Percentiles rank a stretch among this genome's conserved stretches.
These are phyloP conservation scores for Notholithocarpus densiflorus DNA, from an alignment of 306 rosid genomes.

Conservation along the genomic window DNA sequence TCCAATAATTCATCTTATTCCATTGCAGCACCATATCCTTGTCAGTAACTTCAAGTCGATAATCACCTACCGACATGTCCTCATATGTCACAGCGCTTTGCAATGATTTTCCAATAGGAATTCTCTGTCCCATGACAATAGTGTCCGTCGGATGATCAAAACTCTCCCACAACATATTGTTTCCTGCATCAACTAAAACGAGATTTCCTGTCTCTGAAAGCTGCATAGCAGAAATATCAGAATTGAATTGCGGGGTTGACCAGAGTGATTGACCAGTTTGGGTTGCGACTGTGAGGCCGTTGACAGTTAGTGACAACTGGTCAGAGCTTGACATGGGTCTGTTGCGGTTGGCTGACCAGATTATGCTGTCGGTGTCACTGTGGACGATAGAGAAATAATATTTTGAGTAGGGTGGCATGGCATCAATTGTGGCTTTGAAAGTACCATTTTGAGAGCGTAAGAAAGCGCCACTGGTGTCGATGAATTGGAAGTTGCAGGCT, in stretches of 20 bases:
- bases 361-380: slow-evolving; percentile 49
- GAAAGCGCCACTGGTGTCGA: slow-evolving; percentile 58
- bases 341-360: slow-evolving; percentile 77
- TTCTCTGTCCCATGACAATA: slow-evolving; percentile 60
- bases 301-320: slow-evolving; percentile 34
- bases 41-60: slow-evolving; percentile 28
- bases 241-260: slow-evolving; percentile 62
- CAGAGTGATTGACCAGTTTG: slow-evolving; percentile 36
- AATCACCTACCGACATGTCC: slow-evolving; percentile 53
- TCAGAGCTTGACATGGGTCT: slow-evolving; percentile 55
- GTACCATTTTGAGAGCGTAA: slow-evolving; percentile 54
- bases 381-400: slow-evolving; percentile 63
- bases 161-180: slow-evolving; percentile 82
- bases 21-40: slow-evolving; percentile 63
- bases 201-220: slow-evolving; percentile 75
- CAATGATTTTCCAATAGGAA: slow-evolving; percentile 48
- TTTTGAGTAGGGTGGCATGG: slow-evolving; percentile 29
- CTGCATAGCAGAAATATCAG: slow-evolving; percentile 38
- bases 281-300: slow-evolving; percentile 47
- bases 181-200: slow-evolving; percentile 52
- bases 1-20: slow-evolving; percentile 77
- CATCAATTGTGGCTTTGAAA: slow-evolving; percentile 52
- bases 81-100: slow-evolving; percentile 38
- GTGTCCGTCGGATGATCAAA: slow-evolving; percentile 75
- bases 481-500: neutral